phyloP scores from a whole-genome alignment of 331 rosid species.

The Quercus tomentella region DNA sequence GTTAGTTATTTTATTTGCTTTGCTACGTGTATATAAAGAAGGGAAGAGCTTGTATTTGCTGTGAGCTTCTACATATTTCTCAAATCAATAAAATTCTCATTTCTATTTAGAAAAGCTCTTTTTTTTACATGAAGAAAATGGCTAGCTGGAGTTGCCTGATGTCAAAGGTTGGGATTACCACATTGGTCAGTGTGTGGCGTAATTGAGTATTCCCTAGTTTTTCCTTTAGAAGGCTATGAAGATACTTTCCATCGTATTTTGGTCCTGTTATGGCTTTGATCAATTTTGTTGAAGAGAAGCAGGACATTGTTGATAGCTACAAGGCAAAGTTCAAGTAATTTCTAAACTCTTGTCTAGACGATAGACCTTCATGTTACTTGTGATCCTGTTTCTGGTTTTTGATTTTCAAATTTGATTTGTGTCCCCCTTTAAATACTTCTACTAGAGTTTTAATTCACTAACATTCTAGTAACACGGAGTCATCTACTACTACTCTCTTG shows the following conservation, averaged over 20 bases:
- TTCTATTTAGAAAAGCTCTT: no score
- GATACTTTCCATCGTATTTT: no score
- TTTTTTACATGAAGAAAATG: no score
- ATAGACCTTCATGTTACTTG: not conserved
- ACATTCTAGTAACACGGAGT: no score
- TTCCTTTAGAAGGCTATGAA: not conserved
- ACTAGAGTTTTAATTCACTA: no score
- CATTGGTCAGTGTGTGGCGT: slow-evolving; percentile 7
- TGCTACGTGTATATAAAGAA: no score
- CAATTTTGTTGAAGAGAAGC: slow-evolving; percentile 50
- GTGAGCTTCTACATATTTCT: no score
- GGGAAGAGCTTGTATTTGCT: no score
- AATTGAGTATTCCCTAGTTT: not conserved
- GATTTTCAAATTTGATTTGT: not conserved
- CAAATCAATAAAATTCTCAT: no score
- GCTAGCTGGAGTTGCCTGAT: slow-evolving; percentile 15
- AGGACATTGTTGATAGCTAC: slow-evolving; percentile 83
- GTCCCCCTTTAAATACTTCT: no score
- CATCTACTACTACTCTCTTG: not conserved
- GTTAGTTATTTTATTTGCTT: no score
- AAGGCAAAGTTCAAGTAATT: slow-evolving; percentile 85
- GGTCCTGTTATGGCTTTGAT: no score
- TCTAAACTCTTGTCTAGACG: slow-evolving; percentile 5
- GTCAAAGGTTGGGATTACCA: slow-evolving; percentile 2
- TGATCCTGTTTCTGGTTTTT: not conserved